These are phyloP conservation scores for Aechmea fasciata DNA, from an alignment of 176 grass and related monocot species.

Conservation along the genomic window DNA sequence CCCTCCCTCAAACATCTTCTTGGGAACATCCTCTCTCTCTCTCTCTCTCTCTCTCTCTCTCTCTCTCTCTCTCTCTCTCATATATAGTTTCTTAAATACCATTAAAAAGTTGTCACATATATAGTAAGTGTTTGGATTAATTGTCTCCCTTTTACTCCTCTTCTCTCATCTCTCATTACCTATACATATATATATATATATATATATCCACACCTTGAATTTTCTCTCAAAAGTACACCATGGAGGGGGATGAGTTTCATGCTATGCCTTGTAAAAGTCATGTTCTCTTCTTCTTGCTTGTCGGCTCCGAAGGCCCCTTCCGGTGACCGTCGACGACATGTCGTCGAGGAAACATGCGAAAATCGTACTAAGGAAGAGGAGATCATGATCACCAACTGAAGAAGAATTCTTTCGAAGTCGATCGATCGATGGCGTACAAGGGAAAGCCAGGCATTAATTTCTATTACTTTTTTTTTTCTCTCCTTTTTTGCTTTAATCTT, in stretches of 20 bases:
- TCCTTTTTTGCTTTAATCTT: background rate
- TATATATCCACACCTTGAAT: constrained; percentile 2
- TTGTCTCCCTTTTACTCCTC: background rate
- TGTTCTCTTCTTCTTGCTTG: constrained; percentile 1
- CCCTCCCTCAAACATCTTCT: no score
- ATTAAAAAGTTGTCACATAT: no score
- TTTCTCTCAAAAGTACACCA: background rate
- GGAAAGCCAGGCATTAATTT: constrained; percentile 98
- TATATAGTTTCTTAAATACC: no score
- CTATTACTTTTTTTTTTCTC: constrained; percentile 19
- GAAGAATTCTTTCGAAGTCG: constrained; percentile 19
- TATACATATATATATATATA: background rate
- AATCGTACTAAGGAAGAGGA: constrained; percentile 3
- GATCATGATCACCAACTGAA: constrained; percentile 4
- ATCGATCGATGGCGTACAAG: constrained; percentile 78
- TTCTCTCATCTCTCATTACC: background rate
- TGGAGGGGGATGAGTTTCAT: constrained; percentile 22
- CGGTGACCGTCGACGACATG: background rate
- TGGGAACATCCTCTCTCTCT: background rate
- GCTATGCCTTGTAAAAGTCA: constrained; percentile 11
- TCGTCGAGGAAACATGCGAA: background rate
- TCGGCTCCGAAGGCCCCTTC: background rate
- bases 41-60: background rate
- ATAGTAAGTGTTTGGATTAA: background rate
- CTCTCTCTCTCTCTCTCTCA: background rate